Evolutionary conservation across 1,284 basidiomycete species (phyloP), one percentile per base, ranked within the genome.

Genomic region (Neolentinus lepideus): DNA sequence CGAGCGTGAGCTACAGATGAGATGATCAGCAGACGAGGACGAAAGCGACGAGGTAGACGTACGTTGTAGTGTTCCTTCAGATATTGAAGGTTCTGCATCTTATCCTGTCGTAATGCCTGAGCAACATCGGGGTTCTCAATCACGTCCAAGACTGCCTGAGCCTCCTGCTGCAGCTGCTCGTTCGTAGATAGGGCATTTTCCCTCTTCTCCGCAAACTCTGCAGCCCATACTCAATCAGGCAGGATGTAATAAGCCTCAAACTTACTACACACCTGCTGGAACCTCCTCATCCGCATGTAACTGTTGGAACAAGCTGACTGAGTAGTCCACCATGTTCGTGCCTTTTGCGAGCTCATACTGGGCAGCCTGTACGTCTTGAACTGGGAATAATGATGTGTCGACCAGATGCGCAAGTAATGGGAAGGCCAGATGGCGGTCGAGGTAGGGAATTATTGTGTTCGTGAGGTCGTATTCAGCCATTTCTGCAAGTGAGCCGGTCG

Each of bases 311-410:
- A 96, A 72, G 63, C 79, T 80, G 59, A 88, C 80, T 43, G 90
- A 85, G 66, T 94, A 97, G 72, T 94, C 92, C 59, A 95, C 87
- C 93, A 97, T 95, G 72, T 97, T 96, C 53, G 94, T 99, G 62
- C 89, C 91, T 70, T 93, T 96, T 57, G 94, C 92, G 56, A 98
- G 87, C 68, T 98, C 95, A 90, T 98, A 97, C 72, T 94, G 93
- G 22, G 93, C 93, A 53, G 84, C 77, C 57, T 84, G 82, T 56
- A 96, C 84, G 61, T 96, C 84, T 55, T 87, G 77, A 33, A 79
- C 77, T 1, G 88, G 78, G 69, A 94, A 95, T 43, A 88, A 73
- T 36, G 83, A 81, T 12, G 78, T 81, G 64, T 90, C 83, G 31
- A 79, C 79, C 55, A 98, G 85, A 74, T 97, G 93, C 29, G 88